Evolutionary conservation across 1,284 basidiomycete genomes (phyloP).

Genomic region (Pterulicium gracile): DNA sequence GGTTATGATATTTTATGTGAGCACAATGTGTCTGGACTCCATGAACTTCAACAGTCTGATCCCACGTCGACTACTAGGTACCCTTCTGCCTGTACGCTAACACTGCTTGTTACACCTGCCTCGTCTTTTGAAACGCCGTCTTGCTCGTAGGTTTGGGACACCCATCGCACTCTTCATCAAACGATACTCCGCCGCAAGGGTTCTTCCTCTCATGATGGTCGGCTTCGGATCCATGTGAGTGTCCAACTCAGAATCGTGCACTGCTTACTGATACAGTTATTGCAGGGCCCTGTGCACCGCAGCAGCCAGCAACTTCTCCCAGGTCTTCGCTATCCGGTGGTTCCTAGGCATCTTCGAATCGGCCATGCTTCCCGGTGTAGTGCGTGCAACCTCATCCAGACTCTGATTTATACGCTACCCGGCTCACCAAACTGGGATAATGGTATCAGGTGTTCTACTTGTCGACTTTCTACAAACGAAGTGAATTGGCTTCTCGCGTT

Average conservation of each 20-base stretch:
- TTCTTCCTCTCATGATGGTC: conserved; percentile 36
- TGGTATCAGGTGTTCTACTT: conserved; percentile 33
- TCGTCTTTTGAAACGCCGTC: background rate
- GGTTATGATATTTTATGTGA: conserved; percentile 36
- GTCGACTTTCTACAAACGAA: conserved; percentile 37
- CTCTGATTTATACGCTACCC: background rate
- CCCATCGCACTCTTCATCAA: conserved; percentile 38
- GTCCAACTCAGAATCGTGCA: background rate
- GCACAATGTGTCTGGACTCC: conserved; percentile 9
- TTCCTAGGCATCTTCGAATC: conserved; percentile 37
- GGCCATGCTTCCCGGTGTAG: conserved; percentile 34
- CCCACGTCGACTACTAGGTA: conserved; percentile 15
- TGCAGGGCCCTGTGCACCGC: conserved; percentile 28
- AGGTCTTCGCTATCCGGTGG: conserved; percentile 35
- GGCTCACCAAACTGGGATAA: background rate
- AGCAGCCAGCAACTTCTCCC: conserved; percentile 29
- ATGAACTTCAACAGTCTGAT: conserved; percentile 4
- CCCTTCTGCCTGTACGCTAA: conserved; percentile 30
- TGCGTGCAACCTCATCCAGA: conserved; percentile 7
- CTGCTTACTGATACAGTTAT: background rate
- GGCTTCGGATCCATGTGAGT: conserved; percentile 26
- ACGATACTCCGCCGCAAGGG: conserved; percentile 32
- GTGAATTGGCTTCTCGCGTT: conserved; percentile 37
- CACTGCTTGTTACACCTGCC: background rate
- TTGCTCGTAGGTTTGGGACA: conserved; percentile 28